Conservation (phyloP, 441 rosid species). For the Syzygium malaccense region DNA sequence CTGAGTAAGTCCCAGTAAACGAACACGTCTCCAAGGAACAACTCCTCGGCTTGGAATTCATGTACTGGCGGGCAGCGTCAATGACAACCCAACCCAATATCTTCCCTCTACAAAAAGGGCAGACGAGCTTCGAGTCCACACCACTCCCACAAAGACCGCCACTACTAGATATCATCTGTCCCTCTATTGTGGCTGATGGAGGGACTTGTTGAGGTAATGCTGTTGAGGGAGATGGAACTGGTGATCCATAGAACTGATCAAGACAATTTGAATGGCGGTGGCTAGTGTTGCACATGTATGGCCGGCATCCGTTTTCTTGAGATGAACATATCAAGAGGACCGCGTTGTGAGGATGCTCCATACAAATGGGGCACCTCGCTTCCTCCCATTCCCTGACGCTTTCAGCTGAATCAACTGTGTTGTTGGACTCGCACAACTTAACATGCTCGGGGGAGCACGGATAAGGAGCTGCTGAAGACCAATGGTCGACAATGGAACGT, state of each 20-base stretch:
- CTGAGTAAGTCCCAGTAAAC: slow-evolving; percentile 23
- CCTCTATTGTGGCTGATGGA: slow-evolving; percentile 1
- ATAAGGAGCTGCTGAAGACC: slow-evolving; percentile 37
- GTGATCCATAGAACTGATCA: slow-evolving; percentile 33
- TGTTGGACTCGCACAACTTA: slow-evolving; percentile 14
- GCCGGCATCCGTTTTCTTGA: slow-evolving; percentile 43
- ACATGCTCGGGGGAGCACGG: slow-evolving; percentile 29
- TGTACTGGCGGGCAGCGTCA: slow-evolving; percentile 27
- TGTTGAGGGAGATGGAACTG: slow-evolving; percentile 6
- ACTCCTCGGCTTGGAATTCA: slow-evolving; percentile 31
- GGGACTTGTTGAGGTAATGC: slow-evolving; percentile 9
- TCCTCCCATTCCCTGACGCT: slow-evolving; percentile 51
- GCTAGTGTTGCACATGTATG: slow-evolving; percentile 63
- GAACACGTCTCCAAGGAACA: slow-evolving; percentile 25
- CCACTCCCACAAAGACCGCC: slow-evolving; percentile 2
- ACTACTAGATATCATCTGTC: background rate
- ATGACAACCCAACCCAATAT: slow-evolving; percentile 22
- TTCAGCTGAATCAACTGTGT: slow-evolving; percentile 13
- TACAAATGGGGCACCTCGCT: slow-evolving; percentile 51
- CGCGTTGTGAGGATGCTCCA: slow-evolving; percentile 68
- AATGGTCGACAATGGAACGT: slow-evolving; percentile 7
- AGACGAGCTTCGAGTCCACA: slow-evolving; percentile 14
- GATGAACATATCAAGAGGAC: slow-evolving; percentile 53
- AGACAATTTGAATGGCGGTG: slow-evolving; percentile 59
- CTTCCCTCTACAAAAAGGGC: slow-evolving; percentile 33